These are phyloP conservation scores for Magnolia kwangsiensis DNA, from an alignment of 164 flowering plant species.

Conservation along the genomic window DNA sequence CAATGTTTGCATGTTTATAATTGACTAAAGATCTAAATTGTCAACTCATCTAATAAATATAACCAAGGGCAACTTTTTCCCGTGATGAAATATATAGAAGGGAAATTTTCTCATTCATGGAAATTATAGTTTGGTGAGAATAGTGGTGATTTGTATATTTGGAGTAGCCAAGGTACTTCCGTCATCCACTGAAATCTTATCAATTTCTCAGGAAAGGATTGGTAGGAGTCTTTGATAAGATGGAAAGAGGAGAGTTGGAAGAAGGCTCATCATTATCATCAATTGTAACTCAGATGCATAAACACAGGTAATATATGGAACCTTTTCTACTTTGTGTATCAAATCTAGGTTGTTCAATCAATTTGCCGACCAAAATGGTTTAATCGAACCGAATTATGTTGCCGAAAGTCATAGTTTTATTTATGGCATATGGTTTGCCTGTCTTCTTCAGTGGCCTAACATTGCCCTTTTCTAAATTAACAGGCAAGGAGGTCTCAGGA, in stretches of 20 bases:
- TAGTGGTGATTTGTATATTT: too few relatives aligned
- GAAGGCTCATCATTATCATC: constrained; percentile 53
- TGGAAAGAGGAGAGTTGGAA: constrained; percentile 58
- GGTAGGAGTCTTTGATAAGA: constrained; percentile 66
- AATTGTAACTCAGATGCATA: constrained; percentile 58
- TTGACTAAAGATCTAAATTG: not conserved
- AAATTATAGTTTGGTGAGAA: too few relatives aligned
- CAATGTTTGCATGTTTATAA: not conserved
- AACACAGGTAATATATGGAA: constrained; percentile 45
- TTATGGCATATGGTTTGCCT: not conserved
- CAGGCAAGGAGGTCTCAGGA: constrained; percentile 89
- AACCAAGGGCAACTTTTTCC: not conserved
- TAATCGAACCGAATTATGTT: not conserved
- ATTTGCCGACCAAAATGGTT: not conserved
- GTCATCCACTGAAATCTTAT: not conserved
- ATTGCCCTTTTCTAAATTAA: not conserved
- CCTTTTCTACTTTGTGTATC: not conserved
- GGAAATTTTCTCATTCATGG: too few relatives aligned
- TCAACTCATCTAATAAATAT: not conserved
- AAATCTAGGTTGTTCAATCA: not conserved
- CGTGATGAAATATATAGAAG: too few relatives aligned
- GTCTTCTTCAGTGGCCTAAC: not conserved
- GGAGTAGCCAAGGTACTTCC: not conserved
- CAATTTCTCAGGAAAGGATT: constrained; percentile 63
- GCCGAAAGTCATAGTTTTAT: not conserved